Evolutionary conservation across 2,329 filamentous ascomycete species (phyloP), one percentile per base, ranked within the genome.

Genomic region (Aspergillus sp.): DNA sequence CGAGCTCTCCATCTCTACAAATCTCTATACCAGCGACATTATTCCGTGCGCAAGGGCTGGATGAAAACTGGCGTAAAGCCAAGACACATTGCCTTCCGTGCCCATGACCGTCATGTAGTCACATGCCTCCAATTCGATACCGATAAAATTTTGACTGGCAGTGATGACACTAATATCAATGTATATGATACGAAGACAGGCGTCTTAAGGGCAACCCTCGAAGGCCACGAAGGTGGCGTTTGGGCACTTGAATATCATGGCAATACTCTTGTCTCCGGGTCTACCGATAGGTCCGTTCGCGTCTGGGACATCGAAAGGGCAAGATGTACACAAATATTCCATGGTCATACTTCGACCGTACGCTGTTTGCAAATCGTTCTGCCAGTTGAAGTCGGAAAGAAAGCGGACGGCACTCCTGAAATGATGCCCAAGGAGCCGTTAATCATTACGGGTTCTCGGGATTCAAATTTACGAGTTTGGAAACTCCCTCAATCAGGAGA

Each of bases 271-370:
- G 95, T 99, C 2, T 99, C 95, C 15, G 95, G 95, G 2, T 97
- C 93, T 6, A 99, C 95, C 0, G 95, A 99, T 75, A 84, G 95
- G 47, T 96, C 95, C 11, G 95, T 99, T n/a, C 87, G 95, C n/a
- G 93, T 99, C 0, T 99, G 95, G 95, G 93, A 99, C 71, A 97
- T 99, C 62, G 91, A 96, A 70, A 89, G 89, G 67, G 95, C 93
- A 0, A 85, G 90, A 46, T 97, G 93, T 74, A 93, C 93, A 11
- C 95, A 99, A 71, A 89, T 96, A 0, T 99, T 99, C 72, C 93
- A 97, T 70, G 96, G 95, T 0, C 95, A 99, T 71, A 99, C 95
- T 9, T 98, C 93, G 42, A 99, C 95, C 13, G 95, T 99, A 3
- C 88, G 95, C 62, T 99, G 95, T 70, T 79, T 99, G 60, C 93